These are phyloP conservation scores for Citropsis articulata DNA, from an alignment of 345 rosid species.

Conservation along the genomic window DNA sequence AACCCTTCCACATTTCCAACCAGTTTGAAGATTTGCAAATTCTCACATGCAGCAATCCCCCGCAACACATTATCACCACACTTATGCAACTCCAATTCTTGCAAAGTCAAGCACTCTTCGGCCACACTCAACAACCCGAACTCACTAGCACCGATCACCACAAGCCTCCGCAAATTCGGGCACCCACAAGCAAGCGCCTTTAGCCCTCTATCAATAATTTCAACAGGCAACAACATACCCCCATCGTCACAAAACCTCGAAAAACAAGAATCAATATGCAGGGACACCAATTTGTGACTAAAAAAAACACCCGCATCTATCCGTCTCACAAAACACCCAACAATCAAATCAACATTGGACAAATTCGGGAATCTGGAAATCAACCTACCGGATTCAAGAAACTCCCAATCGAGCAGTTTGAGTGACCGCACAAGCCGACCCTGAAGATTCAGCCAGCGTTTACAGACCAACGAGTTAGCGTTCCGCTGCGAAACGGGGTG, in stretches of 20 bases:
- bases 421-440: slow-evolving; percentile 69
- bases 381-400: slow-evolving; percentile 64
- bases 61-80: slow-evolving; percentile 67
- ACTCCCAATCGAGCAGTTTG: slow-evolving; percentile 66
- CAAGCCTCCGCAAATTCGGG: slow-evolving; percentile 68
- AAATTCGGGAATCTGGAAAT: slow-evolving; percentile 69
- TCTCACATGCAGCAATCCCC: slow-evolving; percentile 77
- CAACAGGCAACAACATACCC: slow-evolving; percentile 58
- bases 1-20: slow-evolving; percentile 64
- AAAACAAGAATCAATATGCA: slow-evolving; percentile 43
- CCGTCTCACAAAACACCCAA: slow-evolving; percentile 49
- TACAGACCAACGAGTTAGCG: slow-evolving; percentile 69
- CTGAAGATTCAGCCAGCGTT: slow-evolving; percentile 78
- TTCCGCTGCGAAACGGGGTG: slow-evolving; percentile 54
- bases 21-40: slow-evolving; percentile 79
- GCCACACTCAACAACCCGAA: slow-evolving; percentile 64
- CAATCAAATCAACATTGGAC: slow-evolving; percentile 53
- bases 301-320: slow-evolving; percentile 56
- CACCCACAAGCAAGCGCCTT: slow-evolving; percentile 50
- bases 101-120: slow-evolving; percentile 62
- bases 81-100: slow-evolving; percentile 76
- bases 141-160: slow-evolving; percentile 65
- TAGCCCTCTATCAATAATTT: slow-evolving; percentile 60
- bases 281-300: slow-evolving; percentile 39
- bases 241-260: slow-evolving; percentile 50